Percentiles rank a stretch among this genome's conserved stretches.
These are phyloP conservation scores for Pistacia integerrima DNA, from an alignment of 345 rosid species.

Conservation along the genomic window DNA sequence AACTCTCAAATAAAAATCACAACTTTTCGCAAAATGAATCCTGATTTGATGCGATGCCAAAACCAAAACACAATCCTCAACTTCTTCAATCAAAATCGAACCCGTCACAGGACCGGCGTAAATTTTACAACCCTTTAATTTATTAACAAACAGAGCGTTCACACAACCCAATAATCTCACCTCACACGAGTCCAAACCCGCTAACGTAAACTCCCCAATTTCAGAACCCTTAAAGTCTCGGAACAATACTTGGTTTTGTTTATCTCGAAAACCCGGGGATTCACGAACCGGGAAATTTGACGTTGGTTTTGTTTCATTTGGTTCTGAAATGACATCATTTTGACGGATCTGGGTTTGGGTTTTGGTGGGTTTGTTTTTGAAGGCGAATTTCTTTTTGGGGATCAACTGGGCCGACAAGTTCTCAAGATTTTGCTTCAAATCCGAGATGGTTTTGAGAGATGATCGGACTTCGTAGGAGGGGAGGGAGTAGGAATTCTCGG, in stretches of 20 bases:
- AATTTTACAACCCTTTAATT: slow-evolving; percentile 55
- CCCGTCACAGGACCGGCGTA: slow-evolving; percentile 9
- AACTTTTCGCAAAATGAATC: slow-evolving; percentile 58
- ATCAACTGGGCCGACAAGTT: slow-evolving; percentile 41
- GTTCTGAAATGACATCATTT: slow-evolving; percentile 4
- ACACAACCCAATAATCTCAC: slow-evolving; percentile 57
- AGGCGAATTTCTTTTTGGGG: slow-evolving; percentile 58
- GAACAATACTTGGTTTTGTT: slow-evolving; percentile 41
- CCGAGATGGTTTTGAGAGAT: slow-evolving; percentile 64
- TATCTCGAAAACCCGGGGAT: slow-evolving; percentile 71
- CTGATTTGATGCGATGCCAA: slow-evolving; percentile 90
- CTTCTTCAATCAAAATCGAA: slow-evolving; percentile 76
- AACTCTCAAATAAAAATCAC: slow-evolving; percentile 80
- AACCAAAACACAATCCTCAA: slow-evolving; percentile 51
- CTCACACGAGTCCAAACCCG: slow-evolving; percentile 24
- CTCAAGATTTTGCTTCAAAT: slow-evolving; percentile 73
- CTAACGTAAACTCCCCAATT: slow-evolving; percentile 67
- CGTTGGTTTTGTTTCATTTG: slow-evolving; percentile 2
- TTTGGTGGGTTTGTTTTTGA: slow-evolving; percentile 48
- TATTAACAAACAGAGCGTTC: slow-evolving; percentile 59
- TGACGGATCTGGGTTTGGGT: slow-evolving; percentile 25
- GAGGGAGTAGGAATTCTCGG: slow-evolving; percentile 70
- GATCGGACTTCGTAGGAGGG: slow-evolving; percentile 84
- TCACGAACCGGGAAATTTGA: slow-evolving; percentile 32
- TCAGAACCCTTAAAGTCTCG: slow-evolving; percentile 50